phyloP scores from a whole-genome alignment of 768 basidiomycete species.

The Calocera viscosa region DNA sequence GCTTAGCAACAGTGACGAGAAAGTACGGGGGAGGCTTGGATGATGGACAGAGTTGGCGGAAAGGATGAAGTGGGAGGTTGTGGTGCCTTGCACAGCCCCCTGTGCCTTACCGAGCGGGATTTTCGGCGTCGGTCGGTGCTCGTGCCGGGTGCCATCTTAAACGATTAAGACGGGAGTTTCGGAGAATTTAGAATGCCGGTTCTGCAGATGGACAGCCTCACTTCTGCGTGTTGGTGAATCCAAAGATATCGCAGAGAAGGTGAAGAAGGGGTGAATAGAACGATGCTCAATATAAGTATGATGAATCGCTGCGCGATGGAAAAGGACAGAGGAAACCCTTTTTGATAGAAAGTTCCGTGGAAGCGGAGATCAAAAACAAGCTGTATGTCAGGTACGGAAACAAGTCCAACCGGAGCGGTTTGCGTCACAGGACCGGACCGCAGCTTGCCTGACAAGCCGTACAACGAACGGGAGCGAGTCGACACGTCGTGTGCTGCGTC shows the following conservation, averaged over 20 bases:
- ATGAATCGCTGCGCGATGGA: neutral
- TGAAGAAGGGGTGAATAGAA: neutral
- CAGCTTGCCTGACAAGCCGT: neutral
- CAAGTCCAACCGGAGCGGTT: neutral
- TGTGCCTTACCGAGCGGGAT: slow-evolving; percentile 1
- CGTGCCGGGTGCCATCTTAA: neutral
- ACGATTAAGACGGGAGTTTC: neutral
- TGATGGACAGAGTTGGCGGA: neutral
- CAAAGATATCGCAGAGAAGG: neutral
- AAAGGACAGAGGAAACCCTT: neutral
- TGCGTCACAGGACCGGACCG: neutral
- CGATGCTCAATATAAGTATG: neutral
- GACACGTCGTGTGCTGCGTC: neutral
- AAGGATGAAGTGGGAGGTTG: neutral
- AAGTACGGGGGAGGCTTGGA: neutral
- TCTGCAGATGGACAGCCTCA: neutral
- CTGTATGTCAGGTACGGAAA: neutral
- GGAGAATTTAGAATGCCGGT: neutral
- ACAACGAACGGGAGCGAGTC: too few species aligned
- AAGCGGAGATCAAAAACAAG: slow-evolving; percentile 7
- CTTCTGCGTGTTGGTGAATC: neutral
- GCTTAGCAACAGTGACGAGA: neutral
- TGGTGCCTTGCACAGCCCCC: slow-evolving; percentile 8
- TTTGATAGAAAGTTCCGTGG: slow-evolving; percentile 8
- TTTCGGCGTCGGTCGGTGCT: neutral